These are phyloP conservation scores for Cystobasidium ongulense DNA, from an alignment of 768 basidiomycete genomes.

Conservation along the genomic window DNA sequence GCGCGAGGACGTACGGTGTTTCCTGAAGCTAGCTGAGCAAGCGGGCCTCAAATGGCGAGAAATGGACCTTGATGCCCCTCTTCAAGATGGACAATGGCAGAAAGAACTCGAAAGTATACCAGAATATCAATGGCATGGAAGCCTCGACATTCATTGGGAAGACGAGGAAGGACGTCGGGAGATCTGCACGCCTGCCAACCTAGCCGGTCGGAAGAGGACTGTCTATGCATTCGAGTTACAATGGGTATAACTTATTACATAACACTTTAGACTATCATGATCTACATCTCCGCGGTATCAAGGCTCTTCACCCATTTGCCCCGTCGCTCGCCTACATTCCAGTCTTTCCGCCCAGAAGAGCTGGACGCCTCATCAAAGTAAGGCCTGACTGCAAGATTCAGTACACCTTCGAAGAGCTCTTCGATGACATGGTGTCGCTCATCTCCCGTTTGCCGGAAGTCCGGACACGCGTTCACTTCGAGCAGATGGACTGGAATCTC, in stretches of 20 bases:
- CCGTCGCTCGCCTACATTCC: slow-evolving; percentile 2
- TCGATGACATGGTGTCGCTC: slow-evolving; percentile 29
- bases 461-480: slow-evolving; percentile 82
- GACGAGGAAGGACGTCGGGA: neutral
- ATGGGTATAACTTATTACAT: neutral
- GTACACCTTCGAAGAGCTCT: slow-evolving; percentile 27
- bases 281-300: neutral
- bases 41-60: slow-evolving; percentile 17
- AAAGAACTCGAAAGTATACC: neutral
- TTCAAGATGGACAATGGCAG: neutral
- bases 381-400: slow-evolving; percentile 27
- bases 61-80: slow-evolving; percentile 4
- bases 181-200: neutral
- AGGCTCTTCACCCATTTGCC: slow-evolving; percentile 18
- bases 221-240: slow-evolving; percentile 24
- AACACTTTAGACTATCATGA: neutral
- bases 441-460: slow-evolving; percentile 76
- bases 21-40: slow-evolving; percentile 16
- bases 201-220: neutral
- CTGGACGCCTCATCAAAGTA: slow-evolving; percentile 32
- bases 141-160: neutral
- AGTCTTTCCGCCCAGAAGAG: neutral
- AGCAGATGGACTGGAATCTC: slow-evolving; percentile 62
- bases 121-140: slow-evolving; percentile 2
- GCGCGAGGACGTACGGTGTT: neutral